Evolutionary conservation across 805 yeast species (phyloP).

Genomic region (Yamadazyma insecticola): DNA sequence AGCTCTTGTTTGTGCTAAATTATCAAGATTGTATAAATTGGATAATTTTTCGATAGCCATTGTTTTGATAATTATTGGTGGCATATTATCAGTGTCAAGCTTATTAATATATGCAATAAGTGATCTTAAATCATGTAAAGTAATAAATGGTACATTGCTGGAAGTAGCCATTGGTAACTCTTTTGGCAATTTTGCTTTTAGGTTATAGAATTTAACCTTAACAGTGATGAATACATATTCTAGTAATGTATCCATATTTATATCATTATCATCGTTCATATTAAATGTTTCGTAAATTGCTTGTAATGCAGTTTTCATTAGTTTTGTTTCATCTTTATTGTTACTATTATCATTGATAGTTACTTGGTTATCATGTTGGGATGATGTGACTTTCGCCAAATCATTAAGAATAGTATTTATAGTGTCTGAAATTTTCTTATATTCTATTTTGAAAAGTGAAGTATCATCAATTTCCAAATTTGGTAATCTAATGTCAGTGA

Average conservation of each 20-base stretch:
- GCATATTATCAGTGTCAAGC: slow-evolving; percentile 12
- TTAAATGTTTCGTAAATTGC: slow-evolving; percentile 40
- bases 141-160: slow-evolving; percentile 51
- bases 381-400: slow-evolving; percentile 15
- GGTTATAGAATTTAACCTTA: slow-evolving; percentile 58
- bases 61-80: slow-evolving; percentile 34
- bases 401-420: slow-evolving; percentile 24
- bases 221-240: slow-evolving; percentile 65
- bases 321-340: slow-evolving; percentile 18
- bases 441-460: slow-evolving; percentile 16
- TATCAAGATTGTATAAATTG: slow-evolving; percentile 33
- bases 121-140: slow-evolving; percentile 56
- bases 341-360: slow-evolving; percentile 2
- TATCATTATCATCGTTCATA: slow-evolving; percentile 6
- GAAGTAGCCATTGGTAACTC: slow-evolving; percentile 47
- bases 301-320: slow-evolving; percentile 36
- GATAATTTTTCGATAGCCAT: slow-evolving; percentile 35
- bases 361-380: slow-evolving; percentile 1
- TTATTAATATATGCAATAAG: slow-evolving; percentile 58
- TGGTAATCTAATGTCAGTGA: slow-evolving; percentile 73
- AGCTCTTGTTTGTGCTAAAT: slow-evolving; percentile 39
- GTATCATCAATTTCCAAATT: slow-evolving; percentile 26
- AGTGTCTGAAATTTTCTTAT: slow-evolving; percentile 19
- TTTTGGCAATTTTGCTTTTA: slow-evolving; percentile 51
- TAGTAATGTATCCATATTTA: slow-evolving; percentile 8